Percentiles rank a stretch among this genome's conserved stretches.
phyloP scores from a whole-genome alignment of 2,329 filamentous ascomycete genomes.

The Penicillium verrucosum region DNA sequence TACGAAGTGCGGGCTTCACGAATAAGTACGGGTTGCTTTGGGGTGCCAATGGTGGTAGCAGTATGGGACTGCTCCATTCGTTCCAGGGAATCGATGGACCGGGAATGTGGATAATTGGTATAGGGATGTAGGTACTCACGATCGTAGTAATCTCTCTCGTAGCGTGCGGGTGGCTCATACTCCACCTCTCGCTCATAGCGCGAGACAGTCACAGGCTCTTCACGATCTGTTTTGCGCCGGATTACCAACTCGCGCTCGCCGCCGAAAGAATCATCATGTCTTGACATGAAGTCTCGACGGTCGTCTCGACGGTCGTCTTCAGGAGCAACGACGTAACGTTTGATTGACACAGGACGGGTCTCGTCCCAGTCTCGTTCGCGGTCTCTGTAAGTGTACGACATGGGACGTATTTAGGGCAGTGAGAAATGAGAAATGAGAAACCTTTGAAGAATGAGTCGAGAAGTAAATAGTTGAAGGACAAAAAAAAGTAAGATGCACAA shows the following conservation, averaged over 20 bases:
- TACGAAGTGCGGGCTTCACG: slow-evolving; percentile 53
- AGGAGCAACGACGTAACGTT: slow-evolving; percentile 53
- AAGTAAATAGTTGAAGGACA: not conserved
- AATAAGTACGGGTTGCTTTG: slow-evolving; percentile 55
- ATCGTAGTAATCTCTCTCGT: slow-evolving; percentile 47
- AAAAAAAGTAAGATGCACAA: slow-evolving; percentile 6
- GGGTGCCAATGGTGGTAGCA: slow-evolving; percentile 47
- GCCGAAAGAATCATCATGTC: slow-evolving; percentile 23
- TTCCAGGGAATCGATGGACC: slow-evolving; percentile 52
- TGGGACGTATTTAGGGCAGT: slow-evolving; percentile 13
- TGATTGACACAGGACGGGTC: slow-evolving; percentile 47
- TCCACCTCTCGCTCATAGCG: slow-evolving; percentile 49
- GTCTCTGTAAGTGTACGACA: slow-evolving; percentile 42
- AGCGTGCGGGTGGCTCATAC: slow-evolving; percentile 42
- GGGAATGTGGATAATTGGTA: slow-evolving; percentile 51
- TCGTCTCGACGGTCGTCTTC: slow-evolving; percentile 43
- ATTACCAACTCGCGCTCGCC: slow-evolving; percentile 45
- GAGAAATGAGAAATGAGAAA: slow-evolving; percentile 13
- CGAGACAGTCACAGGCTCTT: slow-evolving; percentile 39
- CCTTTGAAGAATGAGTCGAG: slow-evolving; percentile 6
- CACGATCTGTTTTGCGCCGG: slow-evolving; percentile 46
- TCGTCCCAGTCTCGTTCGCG: slow-evolving; percentile 44
- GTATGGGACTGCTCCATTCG: slow-evolving; percentile 45
- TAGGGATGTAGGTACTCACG: slow-evolving; percentile 40
- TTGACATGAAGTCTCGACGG: slow-evolving; percentile 34